Percentiles rank a stretch among this genome's conserved stretches.
These are phyloP conservation scores for Orychophragmus violaceus DNA, from an alignment of 345 rosid genomes.

Conservation along the genomic window DNA sequence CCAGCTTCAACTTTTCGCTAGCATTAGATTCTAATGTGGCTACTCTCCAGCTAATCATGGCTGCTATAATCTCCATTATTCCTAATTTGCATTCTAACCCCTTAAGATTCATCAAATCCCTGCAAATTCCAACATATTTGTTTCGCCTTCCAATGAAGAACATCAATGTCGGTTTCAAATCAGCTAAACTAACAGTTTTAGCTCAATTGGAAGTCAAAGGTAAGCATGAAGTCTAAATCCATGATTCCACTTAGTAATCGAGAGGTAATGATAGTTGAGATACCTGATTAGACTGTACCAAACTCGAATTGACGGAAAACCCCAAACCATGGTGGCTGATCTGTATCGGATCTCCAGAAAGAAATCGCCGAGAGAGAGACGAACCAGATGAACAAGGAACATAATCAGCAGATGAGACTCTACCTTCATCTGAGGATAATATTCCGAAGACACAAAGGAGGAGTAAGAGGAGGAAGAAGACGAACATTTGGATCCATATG, in stretches of 20 bases:
- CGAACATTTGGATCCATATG: slow-evolving; percentile 66
- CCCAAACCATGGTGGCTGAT: slow-evolving; percentile 23
- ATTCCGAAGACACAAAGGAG: slow-evolving; percentile 49
- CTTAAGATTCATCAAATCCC: not conserved
- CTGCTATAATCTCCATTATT: not conserved
- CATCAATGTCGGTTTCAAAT: not conserved
- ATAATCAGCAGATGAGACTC: slow-evolving; percentile 23
- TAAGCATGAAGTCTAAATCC: not conserved
- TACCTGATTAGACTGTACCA: slow-evolving; percentile 27
- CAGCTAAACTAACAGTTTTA: not conserved
- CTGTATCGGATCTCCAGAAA: slow-evolving; percentile 16
- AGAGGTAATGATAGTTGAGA: not conserved
- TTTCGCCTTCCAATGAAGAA: not conserved
- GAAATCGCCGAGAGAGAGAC: slow-evolving; percentile 11
- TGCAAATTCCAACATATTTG: not conserved
- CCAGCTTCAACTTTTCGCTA: not conserved
- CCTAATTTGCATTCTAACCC: slow-evolving; percentile 12
- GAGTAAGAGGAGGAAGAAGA: slow-evolving; percentile 58
- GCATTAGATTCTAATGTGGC: not conserved
- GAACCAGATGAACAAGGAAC: slow-evolving; percentile 21
- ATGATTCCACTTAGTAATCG: not conserved
- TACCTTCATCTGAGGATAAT: slow-evolving; percentile 22
- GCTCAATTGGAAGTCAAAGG: slow-evolving; percentile 13
- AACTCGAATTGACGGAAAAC: slow-evolving; percentile 23
- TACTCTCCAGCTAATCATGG: not conserved